Base-by-base conservation (phyloP, 139 green algal genomes). In the Tetradesmus lagerheimii region DNA sequence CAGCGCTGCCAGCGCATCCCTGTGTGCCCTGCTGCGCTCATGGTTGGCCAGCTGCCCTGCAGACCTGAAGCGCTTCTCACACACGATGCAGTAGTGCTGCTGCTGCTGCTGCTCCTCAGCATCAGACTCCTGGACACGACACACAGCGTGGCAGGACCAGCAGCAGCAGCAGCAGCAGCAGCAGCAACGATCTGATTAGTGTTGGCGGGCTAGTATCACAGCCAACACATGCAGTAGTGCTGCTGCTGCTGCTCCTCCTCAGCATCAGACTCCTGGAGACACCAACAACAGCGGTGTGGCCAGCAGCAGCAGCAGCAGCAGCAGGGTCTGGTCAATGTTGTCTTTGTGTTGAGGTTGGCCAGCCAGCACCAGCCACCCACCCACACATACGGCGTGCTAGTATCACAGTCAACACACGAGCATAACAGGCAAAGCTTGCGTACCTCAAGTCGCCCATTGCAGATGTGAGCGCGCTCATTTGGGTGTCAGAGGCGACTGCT, bases 61-160 rank as follows among this genome's bases (percentile, higher is more conserved):
- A 47, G 92, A 97, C 89, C 96, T 97, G 92, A 99, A 99, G 20
- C 89, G 86, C 93, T 99, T 99, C 57, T 98, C 95, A 92, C 97
- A 99, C 16, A 96, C 94, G 6, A 98, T 86, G 85, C 97, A 99
- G 91, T 96, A 97, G 67, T 94, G 93, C 77, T 88, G 50, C 35
- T 87, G 75, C 75, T 43, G 75, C 75, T 43, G 75, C 35, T 43
- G 35, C 75, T 43, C 35, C 35, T 29, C 35, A 41, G n/a, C 67
- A 18, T 78, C 67, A 39, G 67, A 78, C 11, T 78, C 67, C 67
- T 78, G 67, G n/a, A n/a, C n/a, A n/a, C n/a, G n/a, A n/a, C n/a
- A n/a, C n/a, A n/a, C n/a, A n/a, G n/a, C n/a, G n/a, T n/a, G n/a
- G n/a, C n/a, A n/a, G n/a, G n/a, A n/a, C n/a, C 67, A 38, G 67